These are phyloP conservation scores for Camellia granthamiana DNA, from an alignment of 148 eudicot genomes.

Conservation along the genomic window DNA sequence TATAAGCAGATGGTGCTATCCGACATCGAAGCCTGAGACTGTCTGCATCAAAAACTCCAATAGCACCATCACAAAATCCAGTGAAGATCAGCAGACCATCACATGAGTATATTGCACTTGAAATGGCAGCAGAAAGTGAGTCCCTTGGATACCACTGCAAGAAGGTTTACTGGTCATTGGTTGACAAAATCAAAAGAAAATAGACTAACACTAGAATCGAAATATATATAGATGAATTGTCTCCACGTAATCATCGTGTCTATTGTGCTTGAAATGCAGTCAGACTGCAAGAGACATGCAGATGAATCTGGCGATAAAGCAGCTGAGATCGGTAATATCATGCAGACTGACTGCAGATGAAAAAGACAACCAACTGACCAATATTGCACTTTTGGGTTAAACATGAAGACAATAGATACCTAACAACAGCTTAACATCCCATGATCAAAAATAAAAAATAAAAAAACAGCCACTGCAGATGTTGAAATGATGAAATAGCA, in stretches of 20 bases:
- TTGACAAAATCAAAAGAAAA: background rate
- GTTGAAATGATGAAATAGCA: background rate
- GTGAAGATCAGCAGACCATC: constrained; percentile 44
- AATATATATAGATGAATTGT: no score
- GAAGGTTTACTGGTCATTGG: background rate
- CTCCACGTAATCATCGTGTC: background rate
- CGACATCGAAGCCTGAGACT: constrained; percentile 53
- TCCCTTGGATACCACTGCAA: constrained; percentile 61
- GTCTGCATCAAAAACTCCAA: constrained; percentile 59
- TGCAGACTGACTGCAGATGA: background rate
- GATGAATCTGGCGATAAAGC: background rate
- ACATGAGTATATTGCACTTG: constrained; percentile 55
- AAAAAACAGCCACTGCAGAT: background rate
- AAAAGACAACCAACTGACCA: no score
- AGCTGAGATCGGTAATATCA: background rate
- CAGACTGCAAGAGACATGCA: background rate
- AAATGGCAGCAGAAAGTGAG: constrained; percentile 49
- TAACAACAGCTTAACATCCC: background rate
- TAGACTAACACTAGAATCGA: background rate
- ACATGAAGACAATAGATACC: no score
- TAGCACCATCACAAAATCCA: constrained; percentile 56
- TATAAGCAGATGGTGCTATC: constrained; percentile 45
- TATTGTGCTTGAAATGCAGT: no score
- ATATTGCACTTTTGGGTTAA: no score
- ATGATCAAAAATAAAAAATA: no score